Evolutionary conservation across 129 eudicot species (phyloP).

Genomic region (Helichrysum umbraculigerum): DNA sequence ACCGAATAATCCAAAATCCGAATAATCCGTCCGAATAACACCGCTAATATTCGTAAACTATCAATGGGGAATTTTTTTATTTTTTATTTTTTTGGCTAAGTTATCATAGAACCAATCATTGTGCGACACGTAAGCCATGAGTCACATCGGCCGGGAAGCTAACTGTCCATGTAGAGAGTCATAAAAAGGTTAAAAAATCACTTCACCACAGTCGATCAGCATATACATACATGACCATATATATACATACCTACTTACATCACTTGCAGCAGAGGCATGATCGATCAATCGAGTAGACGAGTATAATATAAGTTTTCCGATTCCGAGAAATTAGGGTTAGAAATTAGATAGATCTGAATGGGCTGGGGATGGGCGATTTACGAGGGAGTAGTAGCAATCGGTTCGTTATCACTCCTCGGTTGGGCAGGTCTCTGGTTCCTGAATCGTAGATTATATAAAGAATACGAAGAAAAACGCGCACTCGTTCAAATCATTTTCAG

Average conservation of each 20-base stretch:
- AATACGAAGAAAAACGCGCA: slow-evolving; percentile 87
- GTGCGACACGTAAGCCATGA: too few species aligned
- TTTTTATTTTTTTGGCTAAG: too few species aligned
- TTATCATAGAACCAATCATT: too few species aligned
- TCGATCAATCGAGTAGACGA: neutral
- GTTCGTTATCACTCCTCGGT: slow-evolving; percentile 68
- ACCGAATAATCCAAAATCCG: too few species aligned
- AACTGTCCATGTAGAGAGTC: too few species aligned
- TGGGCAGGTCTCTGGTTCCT: slow-evolving; percentile 97
- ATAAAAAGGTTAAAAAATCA: neutral
- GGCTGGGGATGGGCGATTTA: slow-evolving; percentile 84
- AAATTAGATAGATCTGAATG: slow-evolving; percentile 35
- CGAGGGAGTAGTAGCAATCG: slow-evolving; percentile 78
- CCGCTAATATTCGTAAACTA: too few species aligned
- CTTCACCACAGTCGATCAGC: neutral
- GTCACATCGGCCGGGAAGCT: too few species aligned
- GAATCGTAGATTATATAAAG: slow-evolving; percentile 81
- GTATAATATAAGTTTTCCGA: neutral
- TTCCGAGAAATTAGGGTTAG: neutral
- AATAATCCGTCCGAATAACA: too few species aligned
- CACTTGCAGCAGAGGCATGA: neutral
- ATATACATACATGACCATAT: neutral
- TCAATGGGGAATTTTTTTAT: too few species aligned
- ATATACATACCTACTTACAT: neutral
- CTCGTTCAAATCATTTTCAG: slow-evolving; percentile 97